Conservation (phyloP, 805 yeast genomes). For the Saccharomycopsis microspora region DNA sequence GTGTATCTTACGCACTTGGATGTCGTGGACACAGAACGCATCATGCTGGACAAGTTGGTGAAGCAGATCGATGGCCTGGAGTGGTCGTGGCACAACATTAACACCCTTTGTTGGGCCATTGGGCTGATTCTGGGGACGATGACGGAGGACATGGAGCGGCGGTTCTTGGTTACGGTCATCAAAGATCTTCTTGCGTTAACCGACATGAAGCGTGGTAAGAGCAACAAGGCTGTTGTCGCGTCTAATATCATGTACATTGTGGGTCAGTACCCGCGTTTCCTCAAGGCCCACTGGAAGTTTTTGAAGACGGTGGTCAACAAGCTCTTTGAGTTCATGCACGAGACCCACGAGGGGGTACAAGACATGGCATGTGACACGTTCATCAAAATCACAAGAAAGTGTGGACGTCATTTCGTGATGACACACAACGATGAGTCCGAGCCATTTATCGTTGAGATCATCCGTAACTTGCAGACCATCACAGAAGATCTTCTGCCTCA, state of each 20-base stretch:
- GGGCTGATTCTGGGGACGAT: conserved; percentile 98
- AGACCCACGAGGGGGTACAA: conserved; percentile 99
- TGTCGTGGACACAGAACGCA: conserved; percentile 85
- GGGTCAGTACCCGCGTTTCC: conserved; percentile 95
- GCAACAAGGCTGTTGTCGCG: conserved; percentile 97
- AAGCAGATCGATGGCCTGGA: conserved; percentile 92
- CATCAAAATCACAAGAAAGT: conserved; percentile 87
- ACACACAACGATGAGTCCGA: conserved; percentile 76
- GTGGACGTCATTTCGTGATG: conserved; percentile 90
- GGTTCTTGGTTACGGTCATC: conserved; percentile 85
- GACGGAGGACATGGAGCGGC: conserved; percentile 96
- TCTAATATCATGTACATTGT: conserved; percentile 99
- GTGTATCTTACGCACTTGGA: conserved; percentile 94
- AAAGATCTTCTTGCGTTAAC: conserved; percentile 86
- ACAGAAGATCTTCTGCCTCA: conserved; percentile 93
- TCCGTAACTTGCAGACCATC: conserved; percentile 67
- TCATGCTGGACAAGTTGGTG: conserved; percentile 85
- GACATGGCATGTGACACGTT: conserved; percentile 99
- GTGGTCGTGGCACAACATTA: conserved; percentile 99
- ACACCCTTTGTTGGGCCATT: conserved; percentile 98
- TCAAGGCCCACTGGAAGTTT: conserved; percentile 97
- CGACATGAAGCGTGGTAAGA: conserved; percentile 94
- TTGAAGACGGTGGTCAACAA: conserved; percentile 91
- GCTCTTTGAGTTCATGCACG: conserved; percentile 97
- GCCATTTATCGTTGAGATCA: conserved; percentile 87